Base-by-base conservation (phyloP, 495 filamentous ascomycete genomes). In the Schizothecium vesticola region DNA sequence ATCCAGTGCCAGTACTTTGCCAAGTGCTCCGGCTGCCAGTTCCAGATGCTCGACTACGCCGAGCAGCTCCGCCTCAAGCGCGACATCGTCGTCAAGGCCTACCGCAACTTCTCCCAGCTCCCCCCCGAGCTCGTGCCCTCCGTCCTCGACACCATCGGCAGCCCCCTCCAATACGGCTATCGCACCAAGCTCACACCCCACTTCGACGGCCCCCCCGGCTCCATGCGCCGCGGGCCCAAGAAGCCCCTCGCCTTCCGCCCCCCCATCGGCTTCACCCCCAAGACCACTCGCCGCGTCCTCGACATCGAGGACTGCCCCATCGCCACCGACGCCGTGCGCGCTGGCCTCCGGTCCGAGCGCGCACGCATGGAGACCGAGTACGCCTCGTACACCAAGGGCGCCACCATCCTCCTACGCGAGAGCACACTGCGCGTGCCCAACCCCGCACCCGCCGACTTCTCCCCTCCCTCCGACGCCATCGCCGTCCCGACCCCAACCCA, bases 251-350 rank as follows among this genome's bases (percentile, higher is more conserved):
- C 78, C 24, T 75, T 84, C 64, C 82, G 89, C 4, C 95, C 95
- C 0, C 83, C 91, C 4, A 93, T 99, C 76, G 95, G 95, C n/a
- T 99, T 96, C 79, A 92, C 90, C 77, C 83, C 83, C 63, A 97
- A 97, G 77, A 89, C 89, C 21, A 85, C 83, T 23, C 80, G 88
- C 58, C 80, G 79, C 58, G 91, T 92, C 19, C 78, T 99, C 62
- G 95, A 99, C 77, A 97, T 99, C 66, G 95, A 99, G 75, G 95
- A 99, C 74, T 99, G 95, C 73, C 95, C 95, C 6, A 93, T 99
- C 71, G 95, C 91, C 26, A 98, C 95, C 7, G 90, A 93, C 56
- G 88, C 89, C 26, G 88, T 99, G 24, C 84, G 91, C 36, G 80
- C 83, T 64, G 95, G 94, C 1, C 84, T 97, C 74, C 89, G 84